These are phyloP conservation scores for Didymella exigua DNA, from an alignment of 2,329 filamentous ascomycete genomes.

Conservation along the genomic window DNA sequence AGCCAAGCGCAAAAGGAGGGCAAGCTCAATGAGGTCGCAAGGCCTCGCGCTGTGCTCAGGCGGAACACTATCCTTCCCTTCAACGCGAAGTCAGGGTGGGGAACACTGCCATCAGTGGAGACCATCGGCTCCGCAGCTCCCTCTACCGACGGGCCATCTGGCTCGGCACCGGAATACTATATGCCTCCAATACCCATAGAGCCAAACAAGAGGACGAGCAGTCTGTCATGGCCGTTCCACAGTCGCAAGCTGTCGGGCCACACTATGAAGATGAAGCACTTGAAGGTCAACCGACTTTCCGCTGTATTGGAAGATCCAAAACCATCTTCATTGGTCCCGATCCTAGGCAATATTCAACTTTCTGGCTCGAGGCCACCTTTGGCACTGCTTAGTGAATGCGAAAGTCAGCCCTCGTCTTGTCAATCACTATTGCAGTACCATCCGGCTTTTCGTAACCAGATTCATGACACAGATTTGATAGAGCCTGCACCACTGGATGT, in stretches of 20 bases:
- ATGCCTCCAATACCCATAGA: constrained; percentile 27
- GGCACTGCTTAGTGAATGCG: constrained; percentile 22
- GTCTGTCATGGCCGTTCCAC: constrained; percentile 42
- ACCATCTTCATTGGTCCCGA: constrained; percentile 35
- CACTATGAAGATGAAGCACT: constrained; percentile 35
- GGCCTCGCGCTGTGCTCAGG: constrained; percentile 40
- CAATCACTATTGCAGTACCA: constrained; percentile 38
- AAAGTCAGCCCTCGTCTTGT: constrained; percentile 29
- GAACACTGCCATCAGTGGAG: constrained; percentile 49
- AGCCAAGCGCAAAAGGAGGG: constrained; percentile 28
- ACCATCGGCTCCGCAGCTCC: constrained; percentile 31
- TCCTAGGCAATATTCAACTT: constrained; percentile 22
- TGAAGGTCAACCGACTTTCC: constrained; percentile 35
- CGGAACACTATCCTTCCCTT: constrained; percentile 43
- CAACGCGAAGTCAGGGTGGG: constrained; percentile 49
- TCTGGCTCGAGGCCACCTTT: constrained; percentile 15
- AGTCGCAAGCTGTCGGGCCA: constrained; percentile 31
- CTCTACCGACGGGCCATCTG: constrained; percentile 15
- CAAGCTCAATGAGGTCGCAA: constrained; percentile 25
- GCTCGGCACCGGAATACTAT: constrained; percentile 27
- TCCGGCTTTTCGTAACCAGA: constrained; percentile 33
- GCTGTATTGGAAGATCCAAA: constrained; percentile 51
- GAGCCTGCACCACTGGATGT: constrained; percentile 6
- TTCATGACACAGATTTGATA: constrained; percentile 1
- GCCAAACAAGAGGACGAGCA: constrained; percentile 24